These are phyloP conservation scores for Salvia splendens DNA, from an alignment of 257 asterid species.

Conservation along the genomic window DNA sequence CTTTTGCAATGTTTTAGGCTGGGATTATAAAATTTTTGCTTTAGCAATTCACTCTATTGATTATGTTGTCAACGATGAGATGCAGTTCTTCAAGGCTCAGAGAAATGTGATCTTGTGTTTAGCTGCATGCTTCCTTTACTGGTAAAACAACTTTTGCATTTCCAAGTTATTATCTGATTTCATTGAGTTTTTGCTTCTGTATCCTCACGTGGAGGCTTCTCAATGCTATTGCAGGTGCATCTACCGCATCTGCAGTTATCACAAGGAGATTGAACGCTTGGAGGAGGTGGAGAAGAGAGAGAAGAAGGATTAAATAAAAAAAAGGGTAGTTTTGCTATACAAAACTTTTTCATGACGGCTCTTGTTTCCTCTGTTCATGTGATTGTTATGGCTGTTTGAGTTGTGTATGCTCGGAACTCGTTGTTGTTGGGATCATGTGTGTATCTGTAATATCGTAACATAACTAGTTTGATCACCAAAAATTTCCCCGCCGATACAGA, in stretches of 20 bases:
- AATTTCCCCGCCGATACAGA: background rate
- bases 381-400: background rate
- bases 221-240: constrained; percentile 60
- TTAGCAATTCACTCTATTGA: constrained; percentile 11
- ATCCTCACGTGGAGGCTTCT: constrained; percentile 6
- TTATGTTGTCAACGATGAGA: constrained; percentile 22
- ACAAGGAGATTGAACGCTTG: constrained; percentile 69
- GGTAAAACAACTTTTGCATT: constrained; percentile 44
- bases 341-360: background rate
- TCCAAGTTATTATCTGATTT: background rate
- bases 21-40: background rate
- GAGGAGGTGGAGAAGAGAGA: constrained; percentile 83
- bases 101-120: constrained; percentile 77
- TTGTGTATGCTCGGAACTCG: constrained; percentile 10
- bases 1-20: background rate
- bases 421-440: background rate
- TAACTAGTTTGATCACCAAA: constrained; percentile 1
- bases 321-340: background rate
- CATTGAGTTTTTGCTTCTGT: background rate
- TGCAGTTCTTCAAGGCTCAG: constrained; percentile 88
- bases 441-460: constrained; percentile 8
- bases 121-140: constrained; percentile 77
- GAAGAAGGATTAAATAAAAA: constrained; percentile 64
- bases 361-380: constrained; percentile 11
- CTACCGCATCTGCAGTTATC: constrained; percentile 74